Conservation (phyloP, 805 yeast genomes). For the Sungouiozyma intestinalis region DNA sequence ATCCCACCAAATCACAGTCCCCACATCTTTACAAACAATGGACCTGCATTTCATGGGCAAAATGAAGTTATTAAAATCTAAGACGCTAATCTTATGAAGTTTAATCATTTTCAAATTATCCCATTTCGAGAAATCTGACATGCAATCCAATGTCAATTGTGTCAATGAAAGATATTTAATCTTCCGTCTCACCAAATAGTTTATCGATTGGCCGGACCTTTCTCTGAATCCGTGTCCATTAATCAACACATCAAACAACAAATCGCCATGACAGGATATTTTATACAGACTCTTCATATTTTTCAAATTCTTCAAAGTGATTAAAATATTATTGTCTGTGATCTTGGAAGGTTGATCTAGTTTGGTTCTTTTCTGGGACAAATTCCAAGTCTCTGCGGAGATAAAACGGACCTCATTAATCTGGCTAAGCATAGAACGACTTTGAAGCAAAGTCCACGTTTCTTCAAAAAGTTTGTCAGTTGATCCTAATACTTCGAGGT, state of each 20-base stretch:
- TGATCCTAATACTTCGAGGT: constrained; percentile 9
- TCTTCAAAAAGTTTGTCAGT: constrained; percentile 2
- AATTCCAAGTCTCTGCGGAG: background rate
- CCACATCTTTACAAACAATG: constrained; percentile 10
- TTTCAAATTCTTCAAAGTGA: constrained; percentile 7
- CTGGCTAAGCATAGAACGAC: constrained; percentile 5
- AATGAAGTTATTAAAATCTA: constrained; percentile 19
- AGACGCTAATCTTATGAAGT: constrained; percentile 8
- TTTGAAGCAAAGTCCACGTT: constrained; percentile 5
- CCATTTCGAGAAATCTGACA: constrained; percentile 24
- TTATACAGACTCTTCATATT: constrained; percentile 14
- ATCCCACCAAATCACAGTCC: constrained; percentile 21
- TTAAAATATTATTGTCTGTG: background rate
- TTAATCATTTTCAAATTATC: constrained; percentile 16
- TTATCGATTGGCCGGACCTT: constrained; percentile 21
- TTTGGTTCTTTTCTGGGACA: background rate
- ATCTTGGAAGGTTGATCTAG: background rate
- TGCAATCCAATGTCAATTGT: constrained; percentile 8
- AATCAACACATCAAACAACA: constrained; percentile 16
- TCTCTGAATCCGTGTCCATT: constrained; percentile 25
- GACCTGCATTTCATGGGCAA: constrained; percentile 17
- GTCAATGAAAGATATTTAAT: constrained; percentile 10
- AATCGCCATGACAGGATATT: constrained; percentile 13
- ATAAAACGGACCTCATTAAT: background rate
- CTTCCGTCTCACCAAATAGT: constrained; percentile 15